phyloP scores from a whole-genome alignment of 352 stramenopile species.

The Thraustochytrium sp. region DNA sequence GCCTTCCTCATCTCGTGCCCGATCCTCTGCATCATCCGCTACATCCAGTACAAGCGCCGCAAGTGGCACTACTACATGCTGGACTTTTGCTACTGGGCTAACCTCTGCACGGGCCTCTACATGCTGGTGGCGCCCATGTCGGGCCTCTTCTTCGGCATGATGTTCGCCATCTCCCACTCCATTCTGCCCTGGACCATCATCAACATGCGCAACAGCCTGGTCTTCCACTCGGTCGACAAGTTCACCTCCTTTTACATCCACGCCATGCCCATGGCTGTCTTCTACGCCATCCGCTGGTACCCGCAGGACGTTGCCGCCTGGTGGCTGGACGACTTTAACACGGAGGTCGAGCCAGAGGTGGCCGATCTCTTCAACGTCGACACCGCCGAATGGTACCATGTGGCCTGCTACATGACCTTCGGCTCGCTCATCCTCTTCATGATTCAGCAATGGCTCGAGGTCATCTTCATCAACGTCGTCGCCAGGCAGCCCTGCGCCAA shows the following conservation, averaged over 20 bases:
- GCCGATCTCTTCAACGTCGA: not conserved
- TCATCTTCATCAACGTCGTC: conserved; percentile 23
- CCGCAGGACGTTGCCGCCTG: not conserved
- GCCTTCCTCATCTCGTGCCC: not conserved
- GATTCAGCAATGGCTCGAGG: conserved; percentile 5
- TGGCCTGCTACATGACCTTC: not conserved
- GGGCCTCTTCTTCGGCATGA: conserved; percentile 24
- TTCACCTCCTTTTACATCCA: conserved; percentile 58
- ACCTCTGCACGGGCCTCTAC: conserved; percentile 24
- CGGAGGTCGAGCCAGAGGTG: not conserved
- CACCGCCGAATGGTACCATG: not conserved
- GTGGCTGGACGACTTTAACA: conserved; percentile 18
- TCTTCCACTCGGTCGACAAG: conserved; percentile 59
- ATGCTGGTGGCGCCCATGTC: conserved; percentile 11
- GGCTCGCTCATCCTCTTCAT: conserved; percentile 8
- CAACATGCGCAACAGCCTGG: conserved; percentile 56
- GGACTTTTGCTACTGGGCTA: conserved; percentile 61
- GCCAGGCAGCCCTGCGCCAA: conserved; percentile 11
- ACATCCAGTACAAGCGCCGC: conserved; percentile 49
- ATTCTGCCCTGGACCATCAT: conserved; percentile 56
- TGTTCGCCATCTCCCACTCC: conserved; percentile 53
- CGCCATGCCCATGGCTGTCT: conserved; percentile 51
- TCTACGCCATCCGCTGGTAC: conserved; percentile 52
- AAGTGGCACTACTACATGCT: conserved; percentile 58
- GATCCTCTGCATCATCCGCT: conserved; percentile 37